Evolutionary conservation across 2,329 filamentous ascomycete species (phyloP).

Genomic region (Aureobasidium subglaciale): DNA sequence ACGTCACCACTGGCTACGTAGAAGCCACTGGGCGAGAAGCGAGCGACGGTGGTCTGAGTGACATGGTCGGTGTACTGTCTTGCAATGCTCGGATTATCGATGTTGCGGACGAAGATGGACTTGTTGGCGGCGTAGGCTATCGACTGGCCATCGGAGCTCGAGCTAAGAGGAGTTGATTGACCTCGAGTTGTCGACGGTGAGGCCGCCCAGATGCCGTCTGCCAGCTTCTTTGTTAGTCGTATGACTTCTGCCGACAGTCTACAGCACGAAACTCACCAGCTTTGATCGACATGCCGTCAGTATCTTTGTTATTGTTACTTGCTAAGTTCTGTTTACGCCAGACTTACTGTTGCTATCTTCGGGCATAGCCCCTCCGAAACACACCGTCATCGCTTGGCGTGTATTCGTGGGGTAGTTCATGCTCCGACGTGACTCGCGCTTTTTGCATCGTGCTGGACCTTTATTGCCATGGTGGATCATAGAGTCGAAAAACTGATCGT

Average conservation of each 20-base stretch:
- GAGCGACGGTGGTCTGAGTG: conserved; percentile 79
- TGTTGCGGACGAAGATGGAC: conserved; percentile 90
- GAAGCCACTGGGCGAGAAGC: conserved; percentile 89
- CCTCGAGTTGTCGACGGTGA: conserved; percentile 77
- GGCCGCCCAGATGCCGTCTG: conserved; percentile 73
- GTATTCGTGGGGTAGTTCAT: background rate
- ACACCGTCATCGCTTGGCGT: conserved; percentile 9
- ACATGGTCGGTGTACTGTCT: conserved; percentile 94
- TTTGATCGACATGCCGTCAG: conserved; percentile 23
- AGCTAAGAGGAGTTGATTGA: conserved; percentile 80
- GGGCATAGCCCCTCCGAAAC: background rate
- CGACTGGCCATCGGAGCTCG: conserved; percentile 81
- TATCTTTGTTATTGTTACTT: background rate
- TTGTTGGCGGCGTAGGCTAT: conserved; percentile 94
- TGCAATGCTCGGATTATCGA: conserved; percentile 76
- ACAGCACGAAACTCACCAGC: conserved; percentile 15
- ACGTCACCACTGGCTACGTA: conserved; percentile 90
- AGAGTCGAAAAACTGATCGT: too few species aligned
- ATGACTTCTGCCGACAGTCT: background rate
- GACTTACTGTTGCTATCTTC: background rate
- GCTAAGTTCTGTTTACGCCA: background rate
- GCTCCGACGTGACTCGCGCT: background rate
- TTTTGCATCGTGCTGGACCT: too few species aligned
- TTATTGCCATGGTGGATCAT: too few species aligned
- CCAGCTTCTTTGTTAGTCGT: background rate